Evolutionary conservation across 176 grass and related monocot genomes (phyloP).

Genomic region (Bothriochloa decipiens): DNA sequence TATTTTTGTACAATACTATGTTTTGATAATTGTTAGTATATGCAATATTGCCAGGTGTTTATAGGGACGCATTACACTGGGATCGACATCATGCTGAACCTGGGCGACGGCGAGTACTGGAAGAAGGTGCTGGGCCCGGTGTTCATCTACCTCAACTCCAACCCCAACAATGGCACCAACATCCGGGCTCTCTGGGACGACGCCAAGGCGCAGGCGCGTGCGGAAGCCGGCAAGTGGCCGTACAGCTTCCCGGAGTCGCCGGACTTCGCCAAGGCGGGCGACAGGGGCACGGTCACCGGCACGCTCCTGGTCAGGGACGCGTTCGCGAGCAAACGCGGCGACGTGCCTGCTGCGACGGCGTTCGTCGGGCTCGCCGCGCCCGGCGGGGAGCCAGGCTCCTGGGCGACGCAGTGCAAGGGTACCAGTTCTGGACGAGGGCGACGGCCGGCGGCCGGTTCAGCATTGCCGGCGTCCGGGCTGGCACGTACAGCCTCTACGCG

Average conservation of each 20-base stretch:
- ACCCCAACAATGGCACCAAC: neutral
- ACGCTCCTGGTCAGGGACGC: slow-evolving; percentile 48
- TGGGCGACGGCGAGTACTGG: slow-evolving; percentile 65
- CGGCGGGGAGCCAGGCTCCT: slow-evolving; percentile 53
- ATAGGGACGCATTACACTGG: slow-evolving; percentile 67
- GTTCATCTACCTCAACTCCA: slow-evolving; percentile 84
- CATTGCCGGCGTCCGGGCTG: slow-evolving; percentile 51
- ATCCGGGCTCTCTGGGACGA: slow-evolving; percentile 58
- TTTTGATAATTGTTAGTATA: too few relatives aligned
- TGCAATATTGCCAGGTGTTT: slow-evolving; percentile 51
- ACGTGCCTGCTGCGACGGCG: slow-evolving; percentile 33
- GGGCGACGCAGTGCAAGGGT: slow-evolving; percentile 62
- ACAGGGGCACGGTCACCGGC: slow-evolving; percentile 56
- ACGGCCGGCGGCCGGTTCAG: slow-evolving; percentile 39
- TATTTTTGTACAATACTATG: too few relatives aligned
- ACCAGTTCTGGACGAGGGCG: neutral
- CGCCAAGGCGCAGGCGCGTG: slow-evolving; percentile 69
- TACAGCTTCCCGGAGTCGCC: slow-evolving; percentile 64
- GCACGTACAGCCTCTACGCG: slow-evolving; percentile 69
- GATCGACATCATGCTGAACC: slow-evolving; percentile 44
- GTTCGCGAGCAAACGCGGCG: neutral
- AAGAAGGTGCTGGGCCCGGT: slow-evolving; percentile 86
- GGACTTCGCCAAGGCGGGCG: slow-evolving; percentile 55
- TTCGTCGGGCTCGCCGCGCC: slow-evolving; percentile 64
- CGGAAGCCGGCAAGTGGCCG: slow-evolving; percentile 63